Conservation (phyloP, 345 rosid genomes). For the Eucalyptus regnans region DNA sequence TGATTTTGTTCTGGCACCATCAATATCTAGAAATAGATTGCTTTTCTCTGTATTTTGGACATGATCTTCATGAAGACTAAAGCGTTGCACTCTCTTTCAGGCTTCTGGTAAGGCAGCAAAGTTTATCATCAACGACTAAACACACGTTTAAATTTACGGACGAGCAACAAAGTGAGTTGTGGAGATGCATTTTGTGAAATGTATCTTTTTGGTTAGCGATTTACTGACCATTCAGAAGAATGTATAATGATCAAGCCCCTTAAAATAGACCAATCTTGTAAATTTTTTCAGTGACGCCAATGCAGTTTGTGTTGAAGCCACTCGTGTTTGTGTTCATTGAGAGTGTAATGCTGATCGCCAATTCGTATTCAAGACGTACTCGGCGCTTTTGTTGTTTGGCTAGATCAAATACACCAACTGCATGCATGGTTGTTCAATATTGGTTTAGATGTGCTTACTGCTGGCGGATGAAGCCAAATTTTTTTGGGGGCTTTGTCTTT, state of each 20-base stretch:
- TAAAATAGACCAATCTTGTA: background rate
- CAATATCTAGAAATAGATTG: background rate
- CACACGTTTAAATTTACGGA: no score
- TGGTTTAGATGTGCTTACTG: background rate
- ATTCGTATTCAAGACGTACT: background rate
- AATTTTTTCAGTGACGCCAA: background rate
- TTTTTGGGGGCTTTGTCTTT: no score
- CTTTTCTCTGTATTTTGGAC: background rate
- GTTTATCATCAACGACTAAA: conserved; percentile 7
- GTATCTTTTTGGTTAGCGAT: background rate
- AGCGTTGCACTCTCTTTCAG: conserved; percentile 5
- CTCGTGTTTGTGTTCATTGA: background rate
- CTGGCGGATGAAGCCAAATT: background rate
- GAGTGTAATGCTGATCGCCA: background rate
- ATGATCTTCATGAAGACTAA: background rate
- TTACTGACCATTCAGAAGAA: background rate
- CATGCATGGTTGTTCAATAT: background rate
- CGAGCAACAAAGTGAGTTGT: background rate
- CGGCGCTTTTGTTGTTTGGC: background rate
- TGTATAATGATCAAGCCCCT: background rate
- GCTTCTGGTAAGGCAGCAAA: conserved; percentile 19
- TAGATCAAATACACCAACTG: background rate
- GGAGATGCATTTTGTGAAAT: background rate
- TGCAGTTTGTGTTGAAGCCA: background rate
- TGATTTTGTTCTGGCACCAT: background rate